Base-by-base conservation (phyloP, 352 stramenopile species). In the Salisapilia sapeloensis region DNA sequence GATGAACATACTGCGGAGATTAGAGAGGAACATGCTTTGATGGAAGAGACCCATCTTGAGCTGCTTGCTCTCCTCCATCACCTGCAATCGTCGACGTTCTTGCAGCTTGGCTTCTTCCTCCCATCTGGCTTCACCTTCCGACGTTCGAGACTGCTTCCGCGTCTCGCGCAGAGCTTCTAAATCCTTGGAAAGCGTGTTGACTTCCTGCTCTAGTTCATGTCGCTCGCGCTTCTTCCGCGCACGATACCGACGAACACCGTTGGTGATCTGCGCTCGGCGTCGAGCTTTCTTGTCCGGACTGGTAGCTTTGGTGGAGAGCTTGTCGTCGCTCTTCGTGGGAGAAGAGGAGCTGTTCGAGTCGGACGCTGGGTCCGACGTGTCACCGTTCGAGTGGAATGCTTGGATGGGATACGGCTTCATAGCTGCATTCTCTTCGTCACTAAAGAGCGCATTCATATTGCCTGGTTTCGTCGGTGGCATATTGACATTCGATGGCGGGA, bases 11-110 rank as follows among this genome's bases (percentile, higher is more conserved):
- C 38, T 25, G 24, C 60, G 50, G 20, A 79, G 48, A 10, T 48
- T 53, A 6, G 28, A 15, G 19, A 79, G 48, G 30, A 74, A 76
- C 22, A 40, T 31, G 6, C 55, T 43, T 33, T 79, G 60, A 34
- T 44, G 42, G 38, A 71, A 66, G 26, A 79, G 40, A 7, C 54
- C 60, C 12, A 48, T 40, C 0, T 60, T 57, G 11, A 79, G 48
- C 28, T 70, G 40, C 19, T 75, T 60, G 48, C 60, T 76, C 30
- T 65, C 22, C 28, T 50, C 39, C 35, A 65, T 53, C 2, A 39
- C 36, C 27, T 62, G 48, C 17, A 38, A 40, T 19, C 53, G 40
- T 39, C 59, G 60, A 41, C 56, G 40, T 3, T 44, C 38, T 19
- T 59, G 45, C 2, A 41, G 33, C 40, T 61, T 58, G 6, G 34